A percentile compares a stretch with the other conserved stretches of the same genome.
Evolutionary conservation across 352 stramenopile genomes (phyloP).

Genomic region (Globisporangium megalacanthum): DNA sequence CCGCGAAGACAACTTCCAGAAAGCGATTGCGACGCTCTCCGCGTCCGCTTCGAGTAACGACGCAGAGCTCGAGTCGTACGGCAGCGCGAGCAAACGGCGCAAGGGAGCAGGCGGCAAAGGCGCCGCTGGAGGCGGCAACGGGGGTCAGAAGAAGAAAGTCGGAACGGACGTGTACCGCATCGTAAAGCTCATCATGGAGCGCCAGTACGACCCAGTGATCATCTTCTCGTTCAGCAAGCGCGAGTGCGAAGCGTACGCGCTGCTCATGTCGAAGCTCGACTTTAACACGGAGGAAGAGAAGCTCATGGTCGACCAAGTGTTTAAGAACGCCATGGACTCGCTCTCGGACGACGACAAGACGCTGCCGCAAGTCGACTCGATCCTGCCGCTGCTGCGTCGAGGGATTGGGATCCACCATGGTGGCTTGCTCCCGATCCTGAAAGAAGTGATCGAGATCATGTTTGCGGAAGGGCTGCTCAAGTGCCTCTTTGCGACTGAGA

Average conservation of each 20-base stretch:
- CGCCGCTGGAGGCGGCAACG: constrained; percentile 27
- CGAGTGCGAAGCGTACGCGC: constrained; percentile 93
- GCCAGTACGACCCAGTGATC: constrained; percentile 97
- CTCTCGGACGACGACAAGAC: constrained; percentile 96
- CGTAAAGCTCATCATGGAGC: constrained; percentile 98
- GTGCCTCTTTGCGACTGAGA: constrained; percentile 98
- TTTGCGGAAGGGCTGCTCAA: constrained; percentile 97
- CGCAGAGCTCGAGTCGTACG: constrained; percentile 76
- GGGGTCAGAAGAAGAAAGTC: constrained; percentile 87
- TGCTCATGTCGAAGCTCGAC: constrained; percentile 92
- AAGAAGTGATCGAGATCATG: constrained; percentile 95
- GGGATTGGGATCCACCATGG: constrained; percentile 99
- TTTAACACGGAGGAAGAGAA: constrained; percentile 99
- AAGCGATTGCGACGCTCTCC: constrained; percentile 84
- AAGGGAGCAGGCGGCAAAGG: constrained; percentile 27
- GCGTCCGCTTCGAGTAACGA: constrained; percentile 50
- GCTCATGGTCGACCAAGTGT: constrained; percentile 94
- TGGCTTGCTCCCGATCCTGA: constrained; percentile 98
- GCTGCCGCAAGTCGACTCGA: constrained; percentile 96
- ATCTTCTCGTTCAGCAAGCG: constrained; percentile 99
- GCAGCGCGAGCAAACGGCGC: constrained; percentile 67
- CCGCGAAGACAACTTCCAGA: constrained; percentile 96
- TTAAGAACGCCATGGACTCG: constrained; percentile 97
- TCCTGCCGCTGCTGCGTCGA: constrained; percentile 95
- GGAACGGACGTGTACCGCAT: constrained; percentile 96